Evolutionary conservation across 768 basidiomycete genomes (phyloP), one percentile per base, ranked within the genome.

Genomic region (Pholiota molesta): DNA sequence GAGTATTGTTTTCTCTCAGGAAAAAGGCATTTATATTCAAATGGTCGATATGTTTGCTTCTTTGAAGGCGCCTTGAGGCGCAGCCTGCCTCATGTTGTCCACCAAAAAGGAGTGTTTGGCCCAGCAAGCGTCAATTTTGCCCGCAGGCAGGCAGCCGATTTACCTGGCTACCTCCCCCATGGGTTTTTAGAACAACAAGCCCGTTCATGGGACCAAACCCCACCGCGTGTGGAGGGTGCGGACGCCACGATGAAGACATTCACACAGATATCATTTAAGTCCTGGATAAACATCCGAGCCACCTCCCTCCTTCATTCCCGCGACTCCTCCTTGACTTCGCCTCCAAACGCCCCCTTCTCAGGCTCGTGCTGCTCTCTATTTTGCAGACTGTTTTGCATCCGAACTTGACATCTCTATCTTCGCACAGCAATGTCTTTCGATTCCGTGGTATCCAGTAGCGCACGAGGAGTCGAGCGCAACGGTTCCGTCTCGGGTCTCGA

Each of bases 401-500:
- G 16, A 37, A 16, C 55, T 64, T 37, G 35, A 37, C 35, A 37
- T 16, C 35, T 19, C 28, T 54, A 54, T 58, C 39, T 44, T 55
- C 16, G 26, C 61, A 33, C 47, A 55, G 37, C 59, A 39, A 65
- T 69, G 66, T 58, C 66, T 52, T 55, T 62, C 33, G 45, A 64
- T 29, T 62, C 66, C 55, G 55, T 69, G 16, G 59, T 60, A 51
- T 52, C 65, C 28, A 53, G 59, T 57, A 61, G 62, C 60, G 57
- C 67, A 61, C 62, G 65, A 49, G 61, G 63, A 21, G 63, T 65
- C 19, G 67, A 68, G 45, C 62, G 59, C 54, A 58, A 65, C 28
- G 67, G 66, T 28, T 55, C 62, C 37, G 53, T 76, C 69, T 69
- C 75, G 62, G 69, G 77, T 40, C 63, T 73, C 26, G 69, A 72